These are phyloP conservation scores for Hygrophorus pudorinus DNA, from an alignment of 768 basidiomycete genomes.

Conservation along the genomic window DNA sequence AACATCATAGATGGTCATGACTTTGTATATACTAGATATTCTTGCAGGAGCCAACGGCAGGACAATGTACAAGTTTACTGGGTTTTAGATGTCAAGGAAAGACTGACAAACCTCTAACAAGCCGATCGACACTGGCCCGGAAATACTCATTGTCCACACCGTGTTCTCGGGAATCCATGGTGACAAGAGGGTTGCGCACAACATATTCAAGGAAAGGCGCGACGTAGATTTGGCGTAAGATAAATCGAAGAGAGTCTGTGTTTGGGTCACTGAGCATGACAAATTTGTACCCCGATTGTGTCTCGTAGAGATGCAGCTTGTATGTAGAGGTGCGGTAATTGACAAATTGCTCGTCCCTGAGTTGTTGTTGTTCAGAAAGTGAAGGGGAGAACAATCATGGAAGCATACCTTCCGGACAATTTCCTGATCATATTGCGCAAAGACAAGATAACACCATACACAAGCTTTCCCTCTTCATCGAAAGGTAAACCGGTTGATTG, in stretches of 20 bases:
- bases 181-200: slow-evolving; percentile 81
- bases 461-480: slow-evolving; percentile 95
- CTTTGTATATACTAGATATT: not conserved
- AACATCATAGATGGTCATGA: not conserved
- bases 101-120: slow-evolving; percentile 50
- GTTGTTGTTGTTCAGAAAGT: not conserved
- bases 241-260: slow-evolving; percentile 71
- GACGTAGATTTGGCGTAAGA: slow-evolving; percentile 83
- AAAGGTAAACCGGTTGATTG: slow-evolving; percentile 63
- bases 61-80: not conserved
- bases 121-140: slow-evolving; percentile 65
- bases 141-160: slow-evolving; percentile 95
- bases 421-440: slow-evolving; percentile 94
- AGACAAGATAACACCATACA: slow-evolving; percentile 91
- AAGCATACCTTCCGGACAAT: slow-evolving; percentile 64
- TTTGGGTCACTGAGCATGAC: slow-evolving; percentile 86
- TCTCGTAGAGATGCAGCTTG: slow-evolving; percentile 90
- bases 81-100: slow-evolving; percentile 25
- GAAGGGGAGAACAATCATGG: not conserved
- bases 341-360: slow-evolving; percentile 84
- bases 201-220: slow-evolving; percentile 93
- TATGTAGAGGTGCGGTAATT: slow-evolving; percentile 88
- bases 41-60: not conserved
- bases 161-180: slow-evolving; percentile 71
- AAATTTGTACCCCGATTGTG: slow-evolving; percentile 88